Evolutionary conservation across 2,329 filamentous ascomycete genomes (phyloP).

Genomic region (Penicillium hesseltinei): DNA sequence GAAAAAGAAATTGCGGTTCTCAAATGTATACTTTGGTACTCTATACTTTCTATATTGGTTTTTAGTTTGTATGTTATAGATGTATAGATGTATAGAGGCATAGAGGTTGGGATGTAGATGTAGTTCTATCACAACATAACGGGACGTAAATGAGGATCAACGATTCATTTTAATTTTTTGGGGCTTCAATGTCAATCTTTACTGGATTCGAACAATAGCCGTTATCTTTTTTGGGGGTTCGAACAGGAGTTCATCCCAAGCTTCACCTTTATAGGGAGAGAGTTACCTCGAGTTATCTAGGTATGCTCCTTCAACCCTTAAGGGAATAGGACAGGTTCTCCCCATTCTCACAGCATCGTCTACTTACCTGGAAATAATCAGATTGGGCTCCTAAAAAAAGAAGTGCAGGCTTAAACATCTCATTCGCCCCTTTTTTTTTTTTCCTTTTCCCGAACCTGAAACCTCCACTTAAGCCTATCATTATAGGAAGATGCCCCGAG

Average conservation of each 20-base stretch:
- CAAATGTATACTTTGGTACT: background rate
- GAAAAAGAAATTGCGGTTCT: background rate
- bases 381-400: background rate
- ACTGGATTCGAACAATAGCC: background rate
- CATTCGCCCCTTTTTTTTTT: slow-evolving; percentile 5
- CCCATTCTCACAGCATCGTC: too few species aligned
- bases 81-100: background rate
- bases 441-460: background rate
- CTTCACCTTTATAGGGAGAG: background rate
- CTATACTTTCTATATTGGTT: background rate
- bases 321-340: background rate
- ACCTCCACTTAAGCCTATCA: slow-evolving; percentile 4
- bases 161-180: background rate
- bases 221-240: background rate
- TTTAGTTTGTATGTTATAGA: too few species aligned
- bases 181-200: background rate
- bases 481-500: slow-evolving; percentile 4
- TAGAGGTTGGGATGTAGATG: too few species aligned
- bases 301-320: background rate
- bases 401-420: background rate
- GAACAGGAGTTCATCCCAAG: slow-evolving; percentile 3
- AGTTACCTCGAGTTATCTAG: background rate
- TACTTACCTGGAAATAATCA: background rate
- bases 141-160: slow-evolving; percentile 12
- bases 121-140: background rate